A percentile compares a stretch with the other conserved stretches of the same genome.
Evolutionary conservation across 2,329 filamentous ascomycete genomes (phyloP).

Genomic region (Helotiales sp.): DNA sequence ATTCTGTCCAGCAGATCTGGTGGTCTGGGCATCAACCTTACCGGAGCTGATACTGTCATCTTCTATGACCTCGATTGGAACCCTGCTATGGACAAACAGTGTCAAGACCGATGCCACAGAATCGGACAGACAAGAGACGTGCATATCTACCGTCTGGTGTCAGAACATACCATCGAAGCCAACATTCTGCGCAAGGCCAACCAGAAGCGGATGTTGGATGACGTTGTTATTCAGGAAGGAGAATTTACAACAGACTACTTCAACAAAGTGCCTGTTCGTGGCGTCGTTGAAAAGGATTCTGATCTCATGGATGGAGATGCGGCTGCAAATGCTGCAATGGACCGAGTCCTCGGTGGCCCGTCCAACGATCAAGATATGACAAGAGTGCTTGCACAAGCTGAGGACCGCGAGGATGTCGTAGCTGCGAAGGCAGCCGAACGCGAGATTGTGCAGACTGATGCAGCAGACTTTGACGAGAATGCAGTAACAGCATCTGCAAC

Average conservation of each 20-base stretch:
- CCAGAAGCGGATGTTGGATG: conserved; percentile 96
- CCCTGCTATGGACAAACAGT: conserved; percentile 99
- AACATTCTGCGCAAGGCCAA: conserved; percentile 96
- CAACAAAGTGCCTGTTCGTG: conserved; percentile 70
- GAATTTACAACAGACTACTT: conserved; percentile 98
- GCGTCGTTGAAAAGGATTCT: conserved; percentile 61
- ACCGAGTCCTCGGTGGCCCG: conserved; percentile 69
- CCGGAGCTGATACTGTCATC: conserved; percentile 94
- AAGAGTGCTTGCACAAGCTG: conserved; percentile 80
- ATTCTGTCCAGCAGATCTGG: conserved; percentile 94
- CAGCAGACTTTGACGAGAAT: conserved; percentile 79
- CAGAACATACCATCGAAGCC: conserved; percentile 93
- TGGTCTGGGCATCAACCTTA: conserved; percentile 93
- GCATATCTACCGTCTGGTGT: conserved; percentile 93
- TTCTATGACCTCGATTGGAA: conserved; percentile 99
- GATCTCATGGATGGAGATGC: conserved; percentile 61
- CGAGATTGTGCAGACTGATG: conserved; percentile 81
- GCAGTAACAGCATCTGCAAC: conserved; percentile 36
- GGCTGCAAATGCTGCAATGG: conserved; percentile 80
- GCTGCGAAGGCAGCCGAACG: conserved; percentile 86
- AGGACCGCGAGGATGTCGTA: conserved; percentile 88
- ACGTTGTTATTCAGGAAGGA: conserved; percentile 97
- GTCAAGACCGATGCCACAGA: conserved; percentile 93
- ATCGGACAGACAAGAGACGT: conserved; percentile 98
- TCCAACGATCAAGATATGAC: conserved; percentile 64